Conservation (phyloP, 768 basidiomycete species). For the Psilocybe subaeruginosa region DNA sequence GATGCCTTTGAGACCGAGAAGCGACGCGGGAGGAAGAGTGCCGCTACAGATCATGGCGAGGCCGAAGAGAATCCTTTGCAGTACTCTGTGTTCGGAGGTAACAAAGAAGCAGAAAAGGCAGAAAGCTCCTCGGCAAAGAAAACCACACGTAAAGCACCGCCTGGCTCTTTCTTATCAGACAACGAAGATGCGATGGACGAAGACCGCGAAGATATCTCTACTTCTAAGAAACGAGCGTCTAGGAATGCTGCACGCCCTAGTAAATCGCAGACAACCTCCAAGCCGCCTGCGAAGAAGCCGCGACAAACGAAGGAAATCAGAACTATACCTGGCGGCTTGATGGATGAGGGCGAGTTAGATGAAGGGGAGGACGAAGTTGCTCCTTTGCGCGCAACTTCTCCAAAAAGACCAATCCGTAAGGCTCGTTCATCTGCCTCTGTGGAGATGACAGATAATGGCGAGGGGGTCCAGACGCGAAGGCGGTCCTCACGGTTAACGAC, state of each 20-base stretch:
- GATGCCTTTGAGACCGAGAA: slow-evolving; percentile 21
- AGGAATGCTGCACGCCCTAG: slow-evolving; percentile 5
- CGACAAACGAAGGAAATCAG: slow-evolving; percentile 26
- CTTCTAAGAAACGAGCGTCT: slow-evolving; percentile 14
- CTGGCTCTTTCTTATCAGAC: slow-evolving; percentile 20
- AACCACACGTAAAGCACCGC: slow-evolving; percentile 40
- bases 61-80: slow-evolving; percentile 25
- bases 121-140: slow-evolving; percentile 26
- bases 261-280: slow-evolving; percentile 4
- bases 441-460: slow-evolving; percentile 35
- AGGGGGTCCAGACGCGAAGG: slow-evolving; percentile 40
- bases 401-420: slow-evolving; percentile 21
- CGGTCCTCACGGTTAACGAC: slow-evolving; percentile 46
- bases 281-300: slow-evolving; percentile 27
- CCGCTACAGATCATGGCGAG: slow-evolving; percentile 18
- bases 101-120: slow-evolving; percentile 22
- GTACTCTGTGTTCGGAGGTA: slow-evolving; percentile 31
- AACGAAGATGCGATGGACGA: slow-evolving; percentile 32
- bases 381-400: slow-evolving; percentile 39
- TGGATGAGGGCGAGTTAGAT: slow-evolving; percentile 36
- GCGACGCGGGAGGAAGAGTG: slow-evolving; percentile 15
- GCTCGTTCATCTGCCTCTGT: slow-evolving; percentile 32
- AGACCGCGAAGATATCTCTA: slow-evolving; percentile 16
- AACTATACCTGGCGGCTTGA: slow-evolving; percentile 46
- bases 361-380: slow-evolving; percentile 42